Conservation (phyloP, 2,329 filamentous ascomycete genomes). For the Xylariales sp. region DNA sequence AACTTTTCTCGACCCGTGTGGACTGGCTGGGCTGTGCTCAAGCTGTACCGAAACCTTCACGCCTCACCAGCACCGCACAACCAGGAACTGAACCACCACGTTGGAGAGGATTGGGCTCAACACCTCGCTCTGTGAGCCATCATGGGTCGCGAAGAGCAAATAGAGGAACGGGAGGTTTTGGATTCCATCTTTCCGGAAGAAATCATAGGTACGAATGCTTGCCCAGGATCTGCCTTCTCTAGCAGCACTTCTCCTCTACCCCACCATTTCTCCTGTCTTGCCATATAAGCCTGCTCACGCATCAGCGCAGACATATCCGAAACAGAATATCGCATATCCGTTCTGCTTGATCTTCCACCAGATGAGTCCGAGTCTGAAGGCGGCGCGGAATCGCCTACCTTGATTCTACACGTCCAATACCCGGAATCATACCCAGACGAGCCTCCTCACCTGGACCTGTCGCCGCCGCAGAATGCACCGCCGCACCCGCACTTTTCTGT, state of each 20-base stretch:
- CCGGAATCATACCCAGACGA: slow-evolving; percentile 89
- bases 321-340: slow-evolving; percentile 79
- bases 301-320: slow-evolving; percentile 93
- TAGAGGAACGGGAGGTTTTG: slow-evolving; percentile 94
- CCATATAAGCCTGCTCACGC: too few relatives aligned
- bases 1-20: too few relatives aligned
- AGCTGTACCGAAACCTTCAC: too few relatives aligned
- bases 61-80: too few relatives aligned
- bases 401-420: slow-evolving; percentile 83
- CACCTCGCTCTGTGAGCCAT: too few relatives aligned
- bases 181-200: slow-evolving; percentile 98
- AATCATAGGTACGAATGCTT: slow-evolving; percentile 66
- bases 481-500: slow-evolving; percentile 74
- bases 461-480: slow-evolving; percentile 63
- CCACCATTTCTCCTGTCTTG: too few relatives aligned
- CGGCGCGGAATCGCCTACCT: slow-evolving; percentile 59
- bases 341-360: slow-evolving; percentile 70
- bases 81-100: too few relatives aligned
- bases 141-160: slow-evolving; percentile 80
- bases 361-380: slow-evolving; percentile 57
- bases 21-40: too few relatives aligned
- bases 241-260: too few relatives aligned
- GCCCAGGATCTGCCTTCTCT: too few relatives aligned
- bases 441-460: slow-evolving; percentile 76
- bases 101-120: too few relatives aligned